phyloP scores from a whole-genome alignment of 192 early-diverging fungal genomes.

The Coemansia sp. region DNA sequence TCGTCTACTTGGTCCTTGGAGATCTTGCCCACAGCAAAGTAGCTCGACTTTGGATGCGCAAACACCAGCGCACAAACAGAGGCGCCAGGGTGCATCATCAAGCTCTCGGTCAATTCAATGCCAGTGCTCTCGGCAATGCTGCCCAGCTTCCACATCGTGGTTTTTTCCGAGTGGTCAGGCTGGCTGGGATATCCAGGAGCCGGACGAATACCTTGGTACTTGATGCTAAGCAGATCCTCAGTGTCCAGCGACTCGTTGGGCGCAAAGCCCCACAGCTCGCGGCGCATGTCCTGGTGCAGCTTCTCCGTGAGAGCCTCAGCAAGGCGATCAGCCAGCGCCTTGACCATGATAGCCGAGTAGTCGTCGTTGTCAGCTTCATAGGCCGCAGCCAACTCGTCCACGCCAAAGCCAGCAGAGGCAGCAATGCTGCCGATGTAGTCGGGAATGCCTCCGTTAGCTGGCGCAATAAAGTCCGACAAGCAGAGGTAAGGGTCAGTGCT shows the following conservation, averaged over 20 bases:
- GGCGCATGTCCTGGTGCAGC: conserved; percentile 88
- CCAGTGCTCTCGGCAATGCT: conserved; percentile 79
- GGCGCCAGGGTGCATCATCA: conserved; percentile 93
- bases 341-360: conserved; percentile 92
- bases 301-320: conserved; percentile 92
- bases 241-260: conserved; percentile 71
- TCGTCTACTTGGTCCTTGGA: conserved; percentile 86
- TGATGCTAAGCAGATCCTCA: conserved; percentile 85
- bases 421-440: conserved; percentile 94
- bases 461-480: conserved; percentile 92
- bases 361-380: conserved; percentile 86
- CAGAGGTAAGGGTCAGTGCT: conserved; percentile 83
- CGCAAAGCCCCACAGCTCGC: conserved; percentile 88
- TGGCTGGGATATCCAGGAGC: conserved; percentile 95
- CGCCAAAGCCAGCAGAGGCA: conserved; percentile 87
- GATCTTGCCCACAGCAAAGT: conserved; percentile 97
- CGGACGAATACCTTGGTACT: conserved; percentile 94
- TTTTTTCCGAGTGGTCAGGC: conserved; percentile 95
- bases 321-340: conserved; percentile 92
- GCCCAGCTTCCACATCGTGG: conserved; percentile 89
- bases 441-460: conserved; percentile 67
- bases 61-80: conserved; percentile 80
- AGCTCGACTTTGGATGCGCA: conserved; percentile 76
- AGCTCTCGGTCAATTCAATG: conserved; percentile 87
- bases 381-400: conserved; percentile 82